Evolutionary conservation across 306 rosid genomes (phyloP), one percentile per base, ranked within the genome.

Genomic region (Morella rubra): DNA sequence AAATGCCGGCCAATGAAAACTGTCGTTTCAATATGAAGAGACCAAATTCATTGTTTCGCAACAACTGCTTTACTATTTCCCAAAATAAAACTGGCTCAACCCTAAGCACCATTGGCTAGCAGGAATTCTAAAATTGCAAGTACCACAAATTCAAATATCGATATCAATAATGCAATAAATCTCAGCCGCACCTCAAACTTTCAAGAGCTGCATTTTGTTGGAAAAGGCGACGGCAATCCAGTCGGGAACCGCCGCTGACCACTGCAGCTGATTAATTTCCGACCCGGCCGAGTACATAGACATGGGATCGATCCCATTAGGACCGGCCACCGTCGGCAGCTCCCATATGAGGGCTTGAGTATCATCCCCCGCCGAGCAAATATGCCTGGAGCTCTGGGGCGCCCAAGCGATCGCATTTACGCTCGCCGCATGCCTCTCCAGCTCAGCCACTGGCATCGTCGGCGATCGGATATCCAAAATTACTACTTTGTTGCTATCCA

Each of bases 261-360:
- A 95, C 81, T 95, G 99, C 58, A 95, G 62, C 89, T 95, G 99
- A 75, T 95, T 92, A 76, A 95, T 92, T 71, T 95, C 99, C 0
- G 51, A 68, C 5, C 81, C 85, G 3, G 97, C 92, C 27, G 92
- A 80, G 76, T 88, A 92, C 97, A 88, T 90, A 0, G 92, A 89
- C 78, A 88, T 62, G 0, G 99, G 97, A 79, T 95, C 99, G 59
- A 92, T 89, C 58, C 97, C 97, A 74, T 59, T 75, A 0, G 95
- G 96, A 11, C 91, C 91, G 2, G 96, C 91, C 50, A 92, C 88
- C 0, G 94, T 87, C 0, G 96, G 99, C 69, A 92, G 82, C 70
- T 95, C 98, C 98, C 97, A 95, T 40, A 95, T 89, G 16, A 95
- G 90, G 3, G 98, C 97, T 80, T 90, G 96, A 1, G 90, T 7